A percentile compares a stretch with the other conserved stretches of the same genome.
phyloP scores from a whole-genome alignment of 495 filamentous ascomycete genomes.

The Penicillium cosmopolitanum region DNA sequence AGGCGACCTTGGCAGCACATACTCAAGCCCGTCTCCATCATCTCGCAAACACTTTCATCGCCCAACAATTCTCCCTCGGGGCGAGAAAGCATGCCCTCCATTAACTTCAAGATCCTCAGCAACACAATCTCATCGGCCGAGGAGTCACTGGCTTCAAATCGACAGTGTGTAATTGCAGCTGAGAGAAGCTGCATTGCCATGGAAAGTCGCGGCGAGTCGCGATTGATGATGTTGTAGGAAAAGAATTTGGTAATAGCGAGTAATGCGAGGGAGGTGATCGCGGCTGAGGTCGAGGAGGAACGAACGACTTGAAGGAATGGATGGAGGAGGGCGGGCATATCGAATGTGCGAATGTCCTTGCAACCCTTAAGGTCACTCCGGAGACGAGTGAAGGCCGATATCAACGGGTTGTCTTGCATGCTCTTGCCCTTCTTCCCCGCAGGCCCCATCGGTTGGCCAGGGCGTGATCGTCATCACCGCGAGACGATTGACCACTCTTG shows the following conservation, averaged over 20 bases:
- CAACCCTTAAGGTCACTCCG: constrained; percentile 89
- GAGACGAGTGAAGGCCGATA: constrained; percentile 90
- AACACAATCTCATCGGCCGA: constrained; percentile 94
- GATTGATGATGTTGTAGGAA: constrained; percentile 86
- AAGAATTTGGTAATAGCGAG: constrained; percentile 98
- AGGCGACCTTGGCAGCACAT: constrained; percentile 95
- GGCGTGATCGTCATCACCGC: constrained; percentile 53
- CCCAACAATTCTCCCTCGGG: constrained; percentile 89
- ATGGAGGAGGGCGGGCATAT: constrained; percentile 86
- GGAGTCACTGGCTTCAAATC: constrained; percentile 95
- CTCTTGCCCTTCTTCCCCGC: constrained; percentile 95
- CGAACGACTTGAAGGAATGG: constrained; percentile 98
- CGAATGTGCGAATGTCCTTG: constrained; percentile 88
- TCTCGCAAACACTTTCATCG: constrained; percentile 97
- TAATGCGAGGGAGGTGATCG: constrained; percentile 92
- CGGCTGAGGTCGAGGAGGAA: constrained; percentile 92
- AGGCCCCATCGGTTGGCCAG: constrained; percentile 80
- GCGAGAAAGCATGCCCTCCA: constrained; percentile 96
- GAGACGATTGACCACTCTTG: constrained; percentile 27
- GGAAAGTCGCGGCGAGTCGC: constrained; percentile 78
- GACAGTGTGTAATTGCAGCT: constrained; percentile 94
- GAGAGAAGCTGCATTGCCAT: constrained; percentile 94
- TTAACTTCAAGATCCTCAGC: constrained; percentile 89
- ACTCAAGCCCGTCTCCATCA: constrained; percentile 98
- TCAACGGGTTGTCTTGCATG: constrained; percentile 97